Evolutionary conservation across 1,139 yeast species (phyloP).

Genomic region (Kodamaea sp.): DNA sequence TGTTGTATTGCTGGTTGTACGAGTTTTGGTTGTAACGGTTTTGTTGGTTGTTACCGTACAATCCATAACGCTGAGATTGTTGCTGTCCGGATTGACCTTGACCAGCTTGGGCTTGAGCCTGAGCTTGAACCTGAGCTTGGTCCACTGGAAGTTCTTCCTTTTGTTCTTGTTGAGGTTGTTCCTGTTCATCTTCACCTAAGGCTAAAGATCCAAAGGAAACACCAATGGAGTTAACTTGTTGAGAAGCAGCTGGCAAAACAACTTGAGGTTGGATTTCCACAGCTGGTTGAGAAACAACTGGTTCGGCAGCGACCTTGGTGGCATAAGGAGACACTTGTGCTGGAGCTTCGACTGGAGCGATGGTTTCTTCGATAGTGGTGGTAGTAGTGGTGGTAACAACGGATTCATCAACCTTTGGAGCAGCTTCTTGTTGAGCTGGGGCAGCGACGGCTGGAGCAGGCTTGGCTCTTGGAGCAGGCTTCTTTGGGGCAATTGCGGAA

Average conservation of each 20-base stretch:
- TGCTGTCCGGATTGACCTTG: slow-evolving; percentile 15
- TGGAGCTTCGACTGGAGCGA: slow-evolving; percentile 16
- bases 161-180: slow-evolving; percentile 17
- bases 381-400: slow-evolving; percentile 9
- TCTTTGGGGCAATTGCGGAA: slow-evolving; percentile 58
- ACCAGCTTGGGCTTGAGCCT: slow-evolving; percentile 7
- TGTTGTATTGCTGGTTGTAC: slow-evolving; percentile 20
- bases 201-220: slow-evolving; percentile 71
- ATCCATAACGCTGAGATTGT: slow-evolving; percentile 18
- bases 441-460: slow-evolving; percentile 9
- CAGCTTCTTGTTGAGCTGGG: slow-evolving; percentile 8
- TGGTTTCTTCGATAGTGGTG: slow-evolving; percentile 5
- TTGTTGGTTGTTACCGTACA: slow-evolving; percentile 16
- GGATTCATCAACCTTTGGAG: slow-evolving; percentile 8
- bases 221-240: slow-evolving; percentile 57
- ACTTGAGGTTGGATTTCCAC: slow-evolving; percentile 51
- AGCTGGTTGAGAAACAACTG: slow-evolving; percentile 16
- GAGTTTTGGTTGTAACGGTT: slow-evolving; percentile 23
- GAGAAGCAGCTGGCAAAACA: slow-evolving; percentile 59
- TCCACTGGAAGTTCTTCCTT: slow-evolving; percentile 15
- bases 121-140: slow-evolving; percentile 9
- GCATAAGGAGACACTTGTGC: slow-evolving; percentile 8
- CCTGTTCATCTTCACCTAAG: slow-evolving; percentile 45
- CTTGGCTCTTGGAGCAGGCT: slow-evolving; percentile 26
- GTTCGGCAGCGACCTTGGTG: slow-evolving; percentile 18